Percentiles rank a stretch among this genome's conserved stretches.
phyloP scores from a whole-genome alignment of 2,329 filamentous ascomycete species.

The Ascochyta clinopodiicola region DNA sequence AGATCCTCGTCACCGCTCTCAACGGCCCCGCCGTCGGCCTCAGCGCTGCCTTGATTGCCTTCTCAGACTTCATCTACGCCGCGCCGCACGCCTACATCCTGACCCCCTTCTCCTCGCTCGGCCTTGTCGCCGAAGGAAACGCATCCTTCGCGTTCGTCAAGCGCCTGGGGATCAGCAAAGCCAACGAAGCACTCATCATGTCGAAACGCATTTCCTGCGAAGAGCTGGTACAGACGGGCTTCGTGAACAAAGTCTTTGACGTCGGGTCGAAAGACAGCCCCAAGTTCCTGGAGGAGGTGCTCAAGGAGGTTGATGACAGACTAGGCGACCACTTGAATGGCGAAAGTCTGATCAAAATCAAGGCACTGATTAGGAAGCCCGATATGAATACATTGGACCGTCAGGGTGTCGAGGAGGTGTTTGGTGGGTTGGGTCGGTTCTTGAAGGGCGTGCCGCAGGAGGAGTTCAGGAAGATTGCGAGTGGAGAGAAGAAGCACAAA shows the following conservation, averaged over 20 bases:
- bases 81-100: slow-evolving; percentile 82
- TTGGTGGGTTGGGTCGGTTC: slow-evolving; percentile 84
- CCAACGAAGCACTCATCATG: slow-evolving; percentile 94
- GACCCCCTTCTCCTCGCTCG: slow-evolving; percentile 88
- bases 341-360: slow-evolving; percentile 81
- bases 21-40: slow-evolving; percentile 93
- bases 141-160: slow-evolving; percentile 79
- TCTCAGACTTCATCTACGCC: slow-evolving; percentile 91
- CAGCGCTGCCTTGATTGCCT: slow-evolving; percentile 79
- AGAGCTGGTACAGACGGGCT: slow-evolving; percentile 78
- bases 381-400: slow-evolving; percentile 75
- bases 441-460: slow-evolving; percentile 80
- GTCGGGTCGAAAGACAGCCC: slow-evolving; percentile 63
- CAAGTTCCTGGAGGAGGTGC: slow-evolving; percentile 73
- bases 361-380: slow-evolving; percentile 78
- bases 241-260: slow-evolving; percentile 83
- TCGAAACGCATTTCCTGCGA: slow-evolving; percentile 75
- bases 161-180: slow-evolving; percentile 78
- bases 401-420: slow-evolving; percentile 84
- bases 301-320: slow-evolving; percentile 80
- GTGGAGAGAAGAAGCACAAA: slow-evolving; percentile 93
- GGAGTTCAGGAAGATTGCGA: slow-evolving; percentile 85
- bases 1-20: slow-evolving; percentile 88
- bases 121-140: slow-evolving; percentile 88
- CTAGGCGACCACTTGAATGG: slow-evolving; percentile 81